Conservation (phyloP, 129 eudicot genomes). For the Daucus carota region DH1_v3.0 NC_030384.2:41431001-41431500, state of each 20-base stretch:
- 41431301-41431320: slow-evolving; percentile 2
- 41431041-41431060: slow-evolving; percentile 10
- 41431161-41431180: slow-evolving; percentile 84
- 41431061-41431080: slow-evolving; percentile 60
- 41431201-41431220: slow-evolving; percentile 49
- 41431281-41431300: slow-evolving; percentile 65
- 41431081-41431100: slow-evolving; percentile 99
- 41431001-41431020: slow-evolving; percentile 20
- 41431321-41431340: not conserved
- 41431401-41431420: not conserved
- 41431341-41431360: not conserved
- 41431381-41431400: not conserved
- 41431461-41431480: not conserved
- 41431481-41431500: no score
- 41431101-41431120: slow-evolving; percentile 82
- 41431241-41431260: slow-evolving; percentile 97
- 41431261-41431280: slow-evolving; percentile 96
- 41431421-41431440: not conserved
- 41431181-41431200: slow-evolving; percentile 34
- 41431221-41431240: slow-evolving; percentile 96
- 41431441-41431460: not conserved
- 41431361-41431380: not conserved
- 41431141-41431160: slow-evolving; percentile 87
- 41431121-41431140: slow-evolving; percentile 80
- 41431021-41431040: not conserved